Evolutionary conservation across 768 basidiomycete genomes (phyloP).

Genomic region (Suillus sp.): DNA sequence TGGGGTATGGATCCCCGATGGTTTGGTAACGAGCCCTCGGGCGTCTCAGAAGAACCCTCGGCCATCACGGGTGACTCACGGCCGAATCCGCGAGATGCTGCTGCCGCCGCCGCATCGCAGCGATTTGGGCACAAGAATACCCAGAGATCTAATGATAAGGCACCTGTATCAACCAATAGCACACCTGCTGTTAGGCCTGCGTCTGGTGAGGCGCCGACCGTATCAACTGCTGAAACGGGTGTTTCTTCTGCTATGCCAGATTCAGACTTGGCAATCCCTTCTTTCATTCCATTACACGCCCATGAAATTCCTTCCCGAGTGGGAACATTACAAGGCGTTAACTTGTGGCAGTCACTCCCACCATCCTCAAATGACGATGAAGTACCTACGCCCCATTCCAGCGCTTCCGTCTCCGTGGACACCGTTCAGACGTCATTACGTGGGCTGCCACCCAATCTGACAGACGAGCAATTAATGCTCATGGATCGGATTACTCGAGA

Average conservation of each 20-base stretch:
- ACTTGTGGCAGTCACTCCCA: constrained; percentile 12
- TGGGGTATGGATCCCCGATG: constrained; percentile 51
- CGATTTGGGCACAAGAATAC: constrained; percentile 34
- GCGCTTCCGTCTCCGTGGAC: constrained; percentile 4
- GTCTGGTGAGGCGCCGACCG: neutral
- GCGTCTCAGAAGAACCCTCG: constrained; percentile 6
- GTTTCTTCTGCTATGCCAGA: neutral
- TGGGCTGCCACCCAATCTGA: constrained; percentile 37
- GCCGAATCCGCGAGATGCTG: constrained; percentile 51
- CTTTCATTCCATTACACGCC: constrained; percentile 4
- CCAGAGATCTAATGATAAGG: neutral
- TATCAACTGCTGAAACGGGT: neutral
- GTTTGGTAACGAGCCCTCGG: constrained; percentile 16
- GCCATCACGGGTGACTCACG: constrained; percentile 9
- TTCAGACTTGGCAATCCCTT: neutral
- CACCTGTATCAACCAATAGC: neutral
- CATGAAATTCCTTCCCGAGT: constrained; percentile 1
- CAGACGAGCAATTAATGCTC: constrained; percentile 61
- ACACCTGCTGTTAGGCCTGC: neutral
- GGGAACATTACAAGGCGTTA: neutral
- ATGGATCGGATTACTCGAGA: constrained; percentile 73
- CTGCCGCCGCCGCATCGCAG: constrained; percentile 67
- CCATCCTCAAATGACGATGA: constrained; percentile 13
- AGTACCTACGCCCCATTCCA: too few relatives aligned
- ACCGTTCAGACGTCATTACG: constrained; percentile 5